Conservation (phyloP, 768 basidiomycete species). For the Amanita phalloides region DNA sequence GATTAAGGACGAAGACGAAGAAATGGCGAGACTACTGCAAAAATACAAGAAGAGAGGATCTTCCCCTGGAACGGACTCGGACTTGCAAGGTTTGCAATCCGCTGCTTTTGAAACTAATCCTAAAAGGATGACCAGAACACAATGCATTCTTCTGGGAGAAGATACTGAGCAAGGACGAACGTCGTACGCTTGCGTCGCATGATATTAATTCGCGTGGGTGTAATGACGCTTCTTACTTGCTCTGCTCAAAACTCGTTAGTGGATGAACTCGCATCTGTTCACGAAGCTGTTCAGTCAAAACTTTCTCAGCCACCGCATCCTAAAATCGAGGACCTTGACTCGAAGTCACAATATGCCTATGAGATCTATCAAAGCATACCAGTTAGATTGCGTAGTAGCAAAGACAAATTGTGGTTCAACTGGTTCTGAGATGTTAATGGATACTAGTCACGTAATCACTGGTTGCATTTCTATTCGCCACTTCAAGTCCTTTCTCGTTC, state of each 20-base stretch:
- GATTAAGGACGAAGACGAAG: conserved; percentile 16
- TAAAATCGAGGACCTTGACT: conserved; percentile 14
- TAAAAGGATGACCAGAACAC: conserved; percentile 7
- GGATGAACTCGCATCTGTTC: conserved; percentile 15
- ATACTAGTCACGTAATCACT: background rate
- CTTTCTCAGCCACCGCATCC: conserved; percentile 17
- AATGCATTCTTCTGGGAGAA: conserved; percentile 18
- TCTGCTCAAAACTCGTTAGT: conserved; percentile 10
- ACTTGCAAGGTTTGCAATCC: conserved; percentile 2
- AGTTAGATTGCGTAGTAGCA: conserved; percentile 12
- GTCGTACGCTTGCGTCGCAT: conserved; percentile 13
- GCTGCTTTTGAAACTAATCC: background rate
- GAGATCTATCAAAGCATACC: conserved; percentile 21
- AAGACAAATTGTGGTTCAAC: conserved; percentile 9
- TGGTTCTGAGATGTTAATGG: conserved; percentile 9
- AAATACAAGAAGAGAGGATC: conserved; percentile 7
- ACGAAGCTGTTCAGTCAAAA: conserved; percentile 15
- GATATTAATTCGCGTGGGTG: conserved; percentile 20
- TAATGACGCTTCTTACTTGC: background rate
- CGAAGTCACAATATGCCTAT: conserved; percentile 15
- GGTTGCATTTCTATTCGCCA: background rate
- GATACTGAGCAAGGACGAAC: conserved; percentile 18
- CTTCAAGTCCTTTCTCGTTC: background rate
- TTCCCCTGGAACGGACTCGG: conserved; percentile 3
- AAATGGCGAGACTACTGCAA: conserved; percentile 11